Evolutionary conservation across 352 stramenopile genomes (phyloP), one percentile per base, ranked within the genome.

Genomic region (Globisporangium emineosum): DNA sequence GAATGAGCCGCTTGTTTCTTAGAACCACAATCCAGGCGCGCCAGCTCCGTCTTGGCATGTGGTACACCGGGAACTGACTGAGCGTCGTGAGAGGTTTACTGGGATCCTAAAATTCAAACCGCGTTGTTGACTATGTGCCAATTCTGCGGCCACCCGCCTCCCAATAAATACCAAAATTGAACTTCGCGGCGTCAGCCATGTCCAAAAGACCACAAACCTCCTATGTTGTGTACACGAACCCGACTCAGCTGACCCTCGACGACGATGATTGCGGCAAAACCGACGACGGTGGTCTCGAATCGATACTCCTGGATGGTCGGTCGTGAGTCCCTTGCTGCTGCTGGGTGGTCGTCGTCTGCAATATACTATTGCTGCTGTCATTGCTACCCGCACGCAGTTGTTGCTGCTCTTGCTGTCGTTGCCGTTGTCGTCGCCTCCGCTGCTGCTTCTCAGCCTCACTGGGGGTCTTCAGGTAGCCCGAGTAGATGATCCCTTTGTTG

Each of bases 401-500:
- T 45, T 2, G 19, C 7, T 25, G 42, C 6, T 51, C 15, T 15
- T 45, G 43, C 43, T 27, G 15, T 51, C 9, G n/a, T 15, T 15
- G 43, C n/a, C 29, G 45, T 29, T 29, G 40, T 47, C 29, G 51
- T 8, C 51, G 51, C 10, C 51, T 32, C 5, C 50, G 29, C 29
- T 43, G 30, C 33, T 35, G 30, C 9, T 40, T 42, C 19, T 58
- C 52, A 45, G 60, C 10, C 55, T 30, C 17, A 33, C 8, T 59
- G 10, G 49, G 50, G 1, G 50, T 52, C 27, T 65, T 58, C 15
- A 65, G 15, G 50, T 65, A 65, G 5, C 33, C 25, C 21, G 60
- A 65, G 60, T 59, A 65, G 17, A 65, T 43, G 33, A 65, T 30
- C 19, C 60, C 49, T 9, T 21, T 27, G 6, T 15, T 29, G 25